These are phyloP conservation scores for Suillus fuscotomentosus DNA, from an alignment of 768 basidiomycete genomes.

Conservation along the genomic window DNA sequence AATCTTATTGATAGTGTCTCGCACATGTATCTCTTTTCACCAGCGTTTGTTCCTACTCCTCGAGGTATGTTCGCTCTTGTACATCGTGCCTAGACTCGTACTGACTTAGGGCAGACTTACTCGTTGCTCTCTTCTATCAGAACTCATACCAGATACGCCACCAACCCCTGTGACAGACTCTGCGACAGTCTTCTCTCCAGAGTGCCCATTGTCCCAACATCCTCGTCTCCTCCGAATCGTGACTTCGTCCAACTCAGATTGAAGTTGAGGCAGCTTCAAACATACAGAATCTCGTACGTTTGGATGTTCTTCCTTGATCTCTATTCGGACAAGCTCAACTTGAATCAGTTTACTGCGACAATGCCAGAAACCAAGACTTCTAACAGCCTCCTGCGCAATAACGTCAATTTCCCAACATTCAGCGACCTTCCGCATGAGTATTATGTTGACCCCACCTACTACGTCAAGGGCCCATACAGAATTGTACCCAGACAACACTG, in stretches of 20 bases:
- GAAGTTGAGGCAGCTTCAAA: not conserved
- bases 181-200: not conserved
- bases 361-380: not conserved
- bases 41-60: too few relatives aligned
- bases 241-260: not conserved
- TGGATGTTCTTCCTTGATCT: not conserved
- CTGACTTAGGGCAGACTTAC: too few relatives aligned
- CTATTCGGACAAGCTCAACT: not conserved
- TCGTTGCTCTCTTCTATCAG: too few relatives aligned
- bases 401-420: slow-evolving; percentile 27
- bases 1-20: too few relatives aligned
- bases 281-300: not conserved
- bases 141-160: not conserved
- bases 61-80: too few relatives aligned
- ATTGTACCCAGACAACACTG: slow-evolving; percentile 23
- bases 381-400: not conserved
- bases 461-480: too few relatives aligned
- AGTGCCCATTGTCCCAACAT: not conserved
- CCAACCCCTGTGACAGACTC: not conserved
- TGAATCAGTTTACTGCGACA: not conserved
- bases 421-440: slow-evolving; percentile 23
- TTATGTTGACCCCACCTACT: slow-evolving; percentile 12
- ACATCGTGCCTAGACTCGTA: too few relatives aligned
- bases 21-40: too few relatives aligned
- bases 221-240: not conserved